Percentiles rank a stretch among this genome's conserved stretches.
Evolutionary conservation across 331 rosid genomes (phyloP).

Genomic region (Malus hybrid): DNA sequence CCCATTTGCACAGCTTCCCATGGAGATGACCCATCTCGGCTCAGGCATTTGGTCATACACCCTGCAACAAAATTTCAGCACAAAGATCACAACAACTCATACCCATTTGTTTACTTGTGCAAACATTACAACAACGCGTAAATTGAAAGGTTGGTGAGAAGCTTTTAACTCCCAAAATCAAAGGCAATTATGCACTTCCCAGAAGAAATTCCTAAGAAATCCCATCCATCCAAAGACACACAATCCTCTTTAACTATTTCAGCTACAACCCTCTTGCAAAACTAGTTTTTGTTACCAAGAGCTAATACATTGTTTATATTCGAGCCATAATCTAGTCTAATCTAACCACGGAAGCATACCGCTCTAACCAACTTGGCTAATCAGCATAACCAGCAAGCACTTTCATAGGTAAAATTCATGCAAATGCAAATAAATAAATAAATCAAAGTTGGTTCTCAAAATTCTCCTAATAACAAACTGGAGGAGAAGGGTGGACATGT

Average conservation of each 20-base stretch:
- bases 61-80: constrained; percentile 32
- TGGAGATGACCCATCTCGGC: constrained; percentile 96
- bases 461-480: not conserved
- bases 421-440: not conserved
- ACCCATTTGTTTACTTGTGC: not conserved
- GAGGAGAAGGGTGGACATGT: not conserved
- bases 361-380: not conserved
- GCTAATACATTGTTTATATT: not conserved
- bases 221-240: not conserved
- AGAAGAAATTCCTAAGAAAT: not conserved
- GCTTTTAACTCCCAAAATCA: not conserved
- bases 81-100: not conserved
- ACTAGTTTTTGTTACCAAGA: not conserved
- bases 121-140: not conserved
- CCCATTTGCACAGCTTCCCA: constrained; percentile 99
- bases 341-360: not conserved
- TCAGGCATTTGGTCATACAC: constrained; percentile 99
- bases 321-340: not conserved
- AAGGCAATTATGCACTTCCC: not conserved
- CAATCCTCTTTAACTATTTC: not conserved
- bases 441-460: too few relatives aligned
- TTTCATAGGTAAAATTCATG: not conserved
- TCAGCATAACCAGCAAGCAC: not conserved
- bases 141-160: not conserved
- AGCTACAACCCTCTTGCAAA: not conserved